Base-by-base conservation (phyloP, 2,329 filamentous ascomycete genomes). In the Talaromyces sp. region DNA sequence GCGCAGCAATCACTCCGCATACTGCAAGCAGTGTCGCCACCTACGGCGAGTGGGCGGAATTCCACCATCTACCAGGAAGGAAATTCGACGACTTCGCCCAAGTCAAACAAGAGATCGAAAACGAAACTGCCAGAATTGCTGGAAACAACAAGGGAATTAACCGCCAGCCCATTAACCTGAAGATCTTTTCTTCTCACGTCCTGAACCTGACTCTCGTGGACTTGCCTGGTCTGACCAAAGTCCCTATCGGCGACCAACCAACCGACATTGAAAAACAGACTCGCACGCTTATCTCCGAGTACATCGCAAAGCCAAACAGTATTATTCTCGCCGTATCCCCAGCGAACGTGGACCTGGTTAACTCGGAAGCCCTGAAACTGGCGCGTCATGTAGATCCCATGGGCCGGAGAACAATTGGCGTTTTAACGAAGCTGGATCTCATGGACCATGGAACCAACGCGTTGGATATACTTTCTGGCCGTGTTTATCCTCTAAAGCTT, bases 401-500 rank as follows among this genome's bases (percentile, higher is more conserved):
- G 75, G 95, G 95, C 64, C 87, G 91, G 75, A 86, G 95, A 73
- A 99, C 95, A 21, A 98, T 99, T 71, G 95, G 95, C 70, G 93
- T 99, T 60, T 83, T 99, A 62, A 98, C 95, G 63, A 99, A 99
- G 79, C 82, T 99, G 65, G 95, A 99, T 74, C 81, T 99, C 61
- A 99, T 99, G 95, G 95, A 99, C 71, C 93, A 99, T 71, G 95
- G 95, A 64, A 99, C 95, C 60, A 98, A 99, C 71, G 95, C 95
- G 17, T 83, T 99, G 68, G 95, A 99, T 71, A 99, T 99, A 67
- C 83, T 99, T n/a, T 96, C 93, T 7, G 95, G 95, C 3, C 88
- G 95, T 27, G 95, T 99, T 3, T 99, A 99, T 75, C 95, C 95
- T 9, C 76, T 99, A 68, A 99, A 98, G 78, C 85, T 99, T 64